A percentile compares a stretch with the other conserved stretches of the same genome.
These are phyloP conservation scores for Harringtonia aguacate DNA, from an alignment of 2,329 filamentous ascomycete genomes.

Conservation along the genomic window DNA sequence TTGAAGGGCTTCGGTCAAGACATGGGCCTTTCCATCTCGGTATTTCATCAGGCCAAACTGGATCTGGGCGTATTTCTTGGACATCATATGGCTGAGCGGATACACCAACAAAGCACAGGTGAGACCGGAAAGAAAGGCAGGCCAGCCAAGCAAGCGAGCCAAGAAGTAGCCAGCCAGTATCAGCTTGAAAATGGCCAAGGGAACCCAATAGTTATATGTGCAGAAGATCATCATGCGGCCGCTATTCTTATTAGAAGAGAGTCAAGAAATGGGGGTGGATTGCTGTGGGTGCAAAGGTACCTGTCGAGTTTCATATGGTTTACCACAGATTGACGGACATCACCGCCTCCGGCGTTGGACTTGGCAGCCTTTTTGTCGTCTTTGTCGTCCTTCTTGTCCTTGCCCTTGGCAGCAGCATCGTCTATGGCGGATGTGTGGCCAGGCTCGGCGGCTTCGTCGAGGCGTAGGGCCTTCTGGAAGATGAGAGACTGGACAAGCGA, in stretches of 20 bases:
- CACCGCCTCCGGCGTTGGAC: slow-evolving; percentile 7
- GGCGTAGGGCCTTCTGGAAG: slow-evolving; percentile 23
- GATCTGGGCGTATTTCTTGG: slow-evolving; percentile 19
- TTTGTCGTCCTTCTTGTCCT: not conserved
- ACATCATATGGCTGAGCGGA: slow-evolving; percentile 19
- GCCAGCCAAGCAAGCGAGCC: slow-evolving; percentile 20
- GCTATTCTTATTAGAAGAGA: slow-evolving; percentile 9
- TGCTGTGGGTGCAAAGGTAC: slow-evolving; percentile 9
- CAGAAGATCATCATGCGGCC: slow-evolving; percentile 20
- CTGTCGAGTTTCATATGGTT: slow-evolving; percentile 26
- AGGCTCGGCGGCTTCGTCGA: slow-evolving; percentile 20
- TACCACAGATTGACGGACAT: slow-evolving; percentile 22
- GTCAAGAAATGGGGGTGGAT: too few relatives aligned
- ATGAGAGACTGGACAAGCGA: slow-evolving; percentile 23
- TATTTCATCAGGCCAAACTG: slow-evolving; percentile 24
- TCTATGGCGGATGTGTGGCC: slow-evolving; percentile 1
- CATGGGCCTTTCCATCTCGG: slow-evolving; percentile 22
- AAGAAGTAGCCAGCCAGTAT: slow-evolving; percentile 20
- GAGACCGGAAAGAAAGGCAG: slow-evolving; percentile 19
- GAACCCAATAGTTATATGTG: slow-evolving; percentile 22
- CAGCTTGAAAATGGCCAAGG: slow-evolving; percentile 22
- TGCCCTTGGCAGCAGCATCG: not conserved
- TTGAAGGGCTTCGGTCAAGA: slow-evolving; percentile 23
- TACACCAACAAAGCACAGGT: slow-evolving; percentile 16
- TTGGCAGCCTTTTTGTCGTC: not conserved